A percentile compares a stretch with the other conserved stretches of the same genome.
These are phyloP conservation scores for Venturia nashicola DNA, from an alignment of 2,329 filamentous ascomycete genomes.

Conservation along the genomic window DNA sequence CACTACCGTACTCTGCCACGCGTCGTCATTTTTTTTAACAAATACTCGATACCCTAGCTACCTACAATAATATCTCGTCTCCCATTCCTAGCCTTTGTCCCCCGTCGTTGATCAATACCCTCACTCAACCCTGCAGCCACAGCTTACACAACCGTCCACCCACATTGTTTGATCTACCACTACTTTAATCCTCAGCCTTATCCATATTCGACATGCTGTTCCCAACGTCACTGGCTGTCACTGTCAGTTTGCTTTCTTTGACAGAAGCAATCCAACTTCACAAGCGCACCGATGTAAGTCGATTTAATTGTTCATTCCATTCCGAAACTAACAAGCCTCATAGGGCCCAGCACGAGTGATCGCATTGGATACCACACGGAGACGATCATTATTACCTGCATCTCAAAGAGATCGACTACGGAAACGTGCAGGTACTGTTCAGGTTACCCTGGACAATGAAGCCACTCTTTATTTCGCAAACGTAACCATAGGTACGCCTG, in stretches of 20 bases:
- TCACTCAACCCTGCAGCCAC: background rate
- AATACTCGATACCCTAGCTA: background rate
- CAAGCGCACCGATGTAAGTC: constrained; percentile 4
- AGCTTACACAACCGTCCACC: background rate
- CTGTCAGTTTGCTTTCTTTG: constrained; percentile 2
- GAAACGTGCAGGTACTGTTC: constrained; percentile 3
- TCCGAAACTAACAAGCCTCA: background rate
- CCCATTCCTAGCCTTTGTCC: background rate
- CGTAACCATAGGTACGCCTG: constrained; percentile 44
- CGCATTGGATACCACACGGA: constrained; percentile 5
- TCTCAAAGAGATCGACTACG: constrained; percentile 5
- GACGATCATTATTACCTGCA: background rate
- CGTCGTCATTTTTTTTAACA: background rate
- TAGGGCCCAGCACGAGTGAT: constrained; percentile 5
- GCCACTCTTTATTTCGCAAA: constrained; percentile 49
- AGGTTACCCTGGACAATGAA: constrained; percentile 39
- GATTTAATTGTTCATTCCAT: background rate
- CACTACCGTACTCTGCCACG: background rate
- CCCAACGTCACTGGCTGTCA: constrained; percentile 3
- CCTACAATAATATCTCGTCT: background rate
- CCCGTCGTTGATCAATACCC: too few relatives aligned
- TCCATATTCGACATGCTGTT: background rate
- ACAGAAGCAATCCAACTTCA: background rate
- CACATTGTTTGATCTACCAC: background rate
- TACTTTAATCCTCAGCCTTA: background rate